phyloP scores from a whole-genome alignment of 257 asterid genomes.

The Cordia subcordata region DNA sequence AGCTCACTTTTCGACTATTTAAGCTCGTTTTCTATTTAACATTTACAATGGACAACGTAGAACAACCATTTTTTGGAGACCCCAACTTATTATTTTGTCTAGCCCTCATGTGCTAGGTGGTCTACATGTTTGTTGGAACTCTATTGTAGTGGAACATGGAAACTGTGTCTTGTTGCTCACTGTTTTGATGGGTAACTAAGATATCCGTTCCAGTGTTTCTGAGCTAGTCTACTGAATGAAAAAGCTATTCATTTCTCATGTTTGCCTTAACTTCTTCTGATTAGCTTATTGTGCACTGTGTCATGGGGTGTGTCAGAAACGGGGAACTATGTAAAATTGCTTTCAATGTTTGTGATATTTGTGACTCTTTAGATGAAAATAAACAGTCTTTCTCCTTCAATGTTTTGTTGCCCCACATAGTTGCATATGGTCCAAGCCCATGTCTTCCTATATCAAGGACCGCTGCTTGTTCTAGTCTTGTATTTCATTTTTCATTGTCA shows the following conservation, averaged over 20 bases:
- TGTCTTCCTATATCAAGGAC: not conserved
- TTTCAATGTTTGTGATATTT: conserved; percentile 20
- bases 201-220: not conserved
- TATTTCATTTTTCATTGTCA: too few relatives aligned
- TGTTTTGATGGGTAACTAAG: not conserved
- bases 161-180: conserved; percentile 9
- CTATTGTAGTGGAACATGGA: conserved; percentile 1
- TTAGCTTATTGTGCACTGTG: not conserved
- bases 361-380: conserved; percentile 2
- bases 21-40: not conserved
- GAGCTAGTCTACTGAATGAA: not conserved
- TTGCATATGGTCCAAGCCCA: not conserved
- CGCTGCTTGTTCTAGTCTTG: not conserved
- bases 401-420: conserved; percentile 16
- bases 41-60: not conserved
- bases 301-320: conserved; percentile 20
- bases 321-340: conserved; percentile 23
- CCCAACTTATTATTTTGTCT: not conserved
- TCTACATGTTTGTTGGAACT: not conserved
- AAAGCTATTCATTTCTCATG: not conserved
- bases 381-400: not conserved
- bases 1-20: too few relatives aligned
- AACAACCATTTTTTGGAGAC: not conserved
- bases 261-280: too few relatives aligned
- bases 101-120: not conserved